Percentiles rank a stretch among this genome's conserved stretches.
phyloP scores from a whole-genome alignment of 2,329 filamentous ascomycete species.

The Trichocomaceae sp. region DNA sequence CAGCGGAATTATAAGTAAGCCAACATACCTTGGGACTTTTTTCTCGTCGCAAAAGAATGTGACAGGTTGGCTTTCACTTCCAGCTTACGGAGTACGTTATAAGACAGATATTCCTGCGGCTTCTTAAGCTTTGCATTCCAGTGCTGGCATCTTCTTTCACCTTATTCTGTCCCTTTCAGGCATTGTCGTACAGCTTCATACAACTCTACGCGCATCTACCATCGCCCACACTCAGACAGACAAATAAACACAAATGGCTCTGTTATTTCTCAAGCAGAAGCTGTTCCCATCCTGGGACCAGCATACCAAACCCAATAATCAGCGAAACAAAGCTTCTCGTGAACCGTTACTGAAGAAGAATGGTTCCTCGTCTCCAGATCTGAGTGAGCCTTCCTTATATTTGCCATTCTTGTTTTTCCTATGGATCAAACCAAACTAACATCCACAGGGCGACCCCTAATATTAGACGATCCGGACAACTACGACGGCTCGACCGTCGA shows the following conservation, averaged over 20 bases:
- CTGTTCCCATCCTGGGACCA: slow-evolving; percentile 23
- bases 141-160: background rate
- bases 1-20: background rate
- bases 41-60: background rate
- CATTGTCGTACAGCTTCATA: background rate
- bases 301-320: background rate
- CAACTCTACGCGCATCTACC: too few relatives aligned
- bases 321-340: slow-evolving; percentile 14
- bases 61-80: background rate
- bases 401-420: background rate
- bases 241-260: slow-evolving; percentile 23
- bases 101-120: too few relatives aligned
- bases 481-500: slow-evolving; percentile 17
- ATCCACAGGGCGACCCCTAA: slow-evolving; percentile 27
- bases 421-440: background rate
- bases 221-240: background rate
- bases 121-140: background rate
- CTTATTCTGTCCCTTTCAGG: background rate
- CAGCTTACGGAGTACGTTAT: too few relatives aligned
- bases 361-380: slow-evolving; percentile 11
- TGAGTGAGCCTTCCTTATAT: slow-evolving; percentile 10
- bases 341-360: slow-evolving; percentile 8
- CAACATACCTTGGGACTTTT: background rate
- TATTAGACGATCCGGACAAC: slow-evolving; percentile 22
- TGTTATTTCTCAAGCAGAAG: slow-evolving; percentile 34